Evolutionary conservation across 192 early-diverging fungal genomes (phyloP), one percentile per base, ranked within the genome.

Genomic region (Cladochytrium replicatum): DNA sequence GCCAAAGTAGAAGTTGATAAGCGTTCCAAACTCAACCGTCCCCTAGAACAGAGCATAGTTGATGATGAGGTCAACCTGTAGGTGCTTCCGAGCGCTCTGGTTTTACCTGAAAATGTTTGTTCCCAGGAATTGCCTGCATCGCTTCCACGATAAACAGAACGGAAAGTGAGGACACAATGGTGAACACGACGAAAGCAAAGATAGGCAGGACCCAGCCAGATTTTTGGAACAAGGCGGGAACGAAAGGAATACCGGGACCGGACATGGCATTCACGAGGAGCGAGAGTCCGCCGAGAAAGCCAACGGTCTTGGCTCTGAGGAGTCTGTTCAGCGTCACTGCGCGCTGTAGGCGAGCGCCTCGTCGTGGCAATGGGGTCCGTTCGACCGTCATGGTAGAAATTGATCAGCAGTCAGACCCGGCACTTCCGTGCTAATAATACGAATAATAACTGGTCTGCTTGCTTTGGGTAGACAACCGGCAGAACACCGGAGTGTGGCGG

Each of bases 1-100:
- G 27, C 64, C 69, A 46, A 78, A 78, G 45, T 75, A 78, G 52
- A 78, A 78, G 50, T 76, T 68, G 61, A 78, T 73, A 8, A 78
- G 53, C 23, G 75, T 78, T 1, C 63, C 72, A 58, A 64, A 78
- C 46, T 78, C 75, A 13, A 78, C 75, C 2, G 66, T 69, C 13
- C 75, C 75, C 57, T 71, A 41, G 17, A 49, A 39, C 37, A 37
- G 24, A 9, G 31, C 21, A 11, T 47, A 25, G 11, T 7, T 43
- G 17, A 13, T n/a, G n/a, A n/a, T n/a, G n/a, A n/a, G n/a, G n/a
- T n/a, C n/a, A n/a, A n/a, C n/a, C n/a, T n/a, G n/a, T n/a, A n/a
- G 8, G 32, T n/a, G 32, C 32, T 34, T 7, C 8, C 7, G 8
- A n/a, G n/a, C n/a, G n/a, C n/a, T n/a, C n/a, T n/a, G n/a, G 7